These are phyloP conservation scores for Gnomoniopsis sp. DNA, from an alignment of 2,329 filamentous ascomycete species.

Conservation along the genomic window DNA sequence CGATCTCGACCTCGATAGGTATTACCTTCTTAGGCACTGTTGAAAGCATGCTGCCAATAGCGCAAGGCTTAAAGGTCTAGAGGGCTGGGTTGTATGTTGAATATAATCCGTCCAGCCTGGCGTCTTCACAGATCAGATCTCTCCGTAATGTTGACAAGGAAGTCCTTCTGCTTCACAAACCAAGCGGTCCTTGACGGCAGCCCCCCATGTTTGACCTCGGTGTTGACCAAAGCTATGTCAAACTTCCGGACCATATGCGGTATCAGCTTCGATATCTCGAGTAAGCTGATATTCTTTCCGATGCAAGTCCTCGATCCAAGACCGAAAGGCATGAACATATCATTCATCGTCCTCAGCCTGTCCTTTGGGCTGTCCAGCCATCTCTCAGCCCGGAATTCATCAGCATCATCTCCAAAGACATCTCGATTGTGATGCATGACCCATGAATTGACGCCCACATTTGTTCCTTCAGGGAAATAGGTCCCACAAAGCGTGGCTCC, in stretches of 20 bases:
- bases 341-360: not conserved
- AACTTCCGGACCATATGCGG: slow-evolving; percentile 12
- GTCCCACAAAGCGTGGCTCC: slow-evolving; percentile 28
- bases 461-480: slow-evolving; percentile 35
- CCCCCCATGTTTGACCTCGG: not conserved
- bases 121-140: slow-evolving; percentile 3
- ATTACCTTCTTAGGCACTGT: too few relatives aligned
- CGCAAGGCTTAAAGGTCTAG: too few relatives aligned
- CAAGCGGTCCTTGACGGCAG: slow-evolving; percentile 3
- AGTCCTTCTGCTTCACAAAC: slow-evolving; percentile 8
- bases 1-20: too few relatives aligned
- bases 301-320: slow-evolving; percentile 49
- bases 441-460: slow-evolving; percentile 33
- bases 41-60: too few relatives aligned
- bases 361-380: slow-evolving; percentile 26
- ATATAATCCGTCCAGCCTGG: too few relatives aligned
- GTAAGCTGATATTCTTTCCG: slow-evolving; percentile 18
- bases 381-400: slow-evolving; percentile 39
- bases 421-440: slow-evolving; percentile 29
- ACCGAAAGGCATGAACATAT: slow-evolving; percentile 37
- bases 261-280: slow-evolving; percentile 15
- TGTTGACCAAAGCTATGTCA: not conserved
- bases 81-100: too few relatives aligned
- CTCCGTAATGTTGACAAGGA: not conserved
- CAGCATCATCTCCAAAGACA: slow-evolving; percentile 33